Evolutionary conservation across 2,329 filamentous ascomycete species (phyloP).

Genomic region (Cercospora berteroae): DNA sequence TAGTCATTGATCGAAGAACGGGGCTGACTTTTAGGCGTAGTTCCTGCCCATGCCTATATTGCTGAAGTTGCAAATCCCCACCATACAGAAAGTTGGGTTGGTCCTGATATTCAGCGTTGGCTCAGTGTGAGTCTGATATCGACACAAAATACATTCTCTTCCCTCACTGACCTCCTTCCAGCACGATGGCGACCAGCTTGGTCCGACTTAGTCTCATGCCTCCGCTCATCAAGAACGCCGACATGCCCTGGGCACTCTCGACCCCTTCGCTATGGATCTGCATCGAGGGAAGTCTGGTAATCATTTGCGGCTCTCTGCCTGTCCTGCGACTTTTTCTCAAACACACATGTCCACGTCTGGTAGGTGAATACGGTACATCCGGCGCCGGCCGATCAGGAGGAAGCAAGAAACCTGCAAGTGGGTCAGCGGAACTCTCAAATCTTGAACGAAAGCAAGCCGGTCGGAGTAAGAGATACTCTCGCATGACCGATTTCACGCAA

Average conservation of each 20-base stretch:
- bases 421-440: slow-evolving; percentile 18
- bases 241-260: slow-evolving; percentile 17
- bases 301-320: slow-evolving; percentile 22
- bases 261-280: slow-evolving; percentile 22
- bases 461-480: slow-evolving; percentile 9
- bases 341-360: slow-evolving; percentile 20
- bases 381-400: neutral
- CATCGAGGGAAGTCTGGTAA: slow-evolving; percentile 23
- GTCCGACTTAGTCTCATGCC: slow-evolving; percentile 20
- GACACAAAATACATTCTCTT: neutral
- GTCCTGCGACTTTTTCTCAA: slow-evolving; percentile 22
- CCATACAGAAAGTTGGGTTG: slow-evolving; percentile 13
- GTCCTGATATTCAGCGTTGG: slow-evolving; percentile 21
- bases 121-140: slow-evolving; percentile 8
- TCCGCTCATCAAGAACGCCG: slow-evolving; percentile 14
- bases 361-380: slow-evolving; percentile 17
- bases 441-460: slow-evolving; percentile 10
- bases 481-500: slow-evolving; percentile 16
- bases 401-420: neutral
- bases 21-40: neutral
- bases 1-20: neutral
- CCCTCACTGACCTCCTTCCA: neutral
- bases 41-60: slow-evolving; percentile 16
- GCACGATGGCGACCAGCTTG: slow-evolving; percentile 19
- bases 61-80: slow-evolving; percentile 7